Evolutionary conservation across 257 asterid genomes (phyloP), one percentile per base, ranked within the genome.

Genomic region (Jacaranda copaia): DNA sequence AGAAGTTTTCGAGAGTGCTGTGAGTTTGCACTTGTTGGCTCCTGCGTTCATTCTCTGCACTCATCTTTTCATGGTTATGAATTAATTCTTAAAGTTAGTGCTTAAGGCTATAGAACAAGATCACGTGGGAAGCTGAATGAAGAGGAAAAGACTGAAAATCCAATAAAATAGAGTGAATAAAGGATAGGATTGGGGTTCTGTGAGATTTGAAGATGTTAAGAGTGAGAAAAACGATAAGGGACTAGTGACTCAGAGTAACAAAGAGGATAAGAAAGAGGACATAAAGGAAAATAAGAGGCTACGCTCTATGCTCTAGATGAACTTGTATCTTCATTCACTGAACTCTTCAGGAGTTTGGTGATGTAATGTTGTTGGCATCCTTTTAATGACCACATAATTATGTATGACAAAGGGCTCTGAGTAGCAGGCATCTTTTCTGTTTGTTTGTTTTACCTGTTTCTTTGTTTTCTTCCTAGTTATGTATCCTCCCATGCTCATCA

Each of bases 331-430:
- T n/a, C 57, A 36, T 57, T 63, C 16, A 55, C 51, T 32, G 42
- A 72, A 10, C 39, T 62, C 45, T 11, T 57, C 19, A 7, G 49
- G 80, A 68, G 58, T 61, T 74, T 63, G 78, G 55, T 77, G 70
- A 52, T 72, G 16, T 55, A n/a, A 68, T 49, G 63, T 64, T 60
- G 61, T 77, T 20, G 36, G 55, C 52, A n/a, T 70, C 62, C 19
- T 20, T 68, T 40, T 25, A 58, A 68, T 80, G 65, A 74, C 42
- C 25, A 60, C 15, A 59, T 25, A 59, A 59, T 19, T 25, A 62
- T 39, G 64, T 45, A 48, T 66, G 58, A 40, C 1, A 67, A 53
- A 66, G 67, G 68, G 65, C 60, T 70, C 58, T 65, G 51, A 52
- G 53, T 45, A 20, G 70, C 66, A 19, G 6, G 7, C 10, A 1